A percentile compares a stretch with the other conserved stretches of the same genome.
Evolutionary conservation across 306 rosid genomes (phyloP).

Genomic region (Argentina anserina): DNA sequence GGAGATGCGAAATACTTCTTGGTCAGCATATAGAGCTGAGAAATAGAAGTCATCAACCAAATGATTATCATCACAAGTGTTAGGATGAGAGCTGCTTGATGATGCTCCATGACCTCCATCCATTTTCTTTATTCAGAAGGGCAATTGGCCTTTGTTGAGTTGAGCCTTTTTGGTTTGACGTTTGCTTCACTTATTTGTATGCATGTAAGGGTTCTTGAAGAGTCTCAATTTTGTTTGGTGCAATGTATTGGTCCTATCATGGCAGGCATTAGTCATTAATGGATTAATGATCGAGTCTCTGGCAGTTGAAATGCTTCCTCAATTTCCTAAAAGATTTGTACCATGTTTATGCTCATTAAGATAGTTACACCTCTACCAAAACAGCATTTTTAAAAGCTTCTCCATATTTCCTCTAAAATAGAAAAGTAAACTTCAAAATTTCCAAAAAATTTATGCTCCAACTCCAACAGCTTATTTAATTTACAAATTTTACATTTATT

Average conservation of each 20-base stretch:
- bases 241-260: neutral
- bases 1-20: conserved; percentile 49
- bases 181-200: neutral
- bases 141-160: neutral
- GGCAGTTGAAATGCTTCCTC: neutral
- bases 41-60: conserved; percentile 61
- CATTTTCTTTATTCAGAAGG: neutral
- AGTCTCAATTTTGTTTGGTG: neutral
- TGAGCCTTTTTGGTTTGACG: neutral
- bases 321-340: neutral
- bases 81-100: conserved; percentile 4
- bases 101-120: conserved; percentile 6
- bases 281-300: neutral
- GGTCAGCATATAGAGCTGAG: conserved; percentile 40
- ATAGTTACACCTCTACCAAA: neutral
- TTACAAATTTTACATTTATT: too few relatives aligned
- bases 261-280: neutral
- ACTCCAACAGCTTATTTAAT: too few relatives aligned
- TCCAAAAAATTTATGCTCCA: too few relatives aligned
- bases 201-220: neutral
- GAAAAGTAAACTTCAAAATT: too few relatives aligned
- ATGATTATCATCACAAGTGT: neutral
- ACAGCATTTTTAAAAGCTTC: too few relatives aligned
- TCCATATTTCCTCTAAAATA: too few relatives aligned
- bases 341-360: neutral